A percentile compares a stretch with the other conserved stretches of the same genome.
Evolutionary conservation across 306 rosid genomes (phyloP).

Genomic region (Trifolium subterraneum): DNA sequence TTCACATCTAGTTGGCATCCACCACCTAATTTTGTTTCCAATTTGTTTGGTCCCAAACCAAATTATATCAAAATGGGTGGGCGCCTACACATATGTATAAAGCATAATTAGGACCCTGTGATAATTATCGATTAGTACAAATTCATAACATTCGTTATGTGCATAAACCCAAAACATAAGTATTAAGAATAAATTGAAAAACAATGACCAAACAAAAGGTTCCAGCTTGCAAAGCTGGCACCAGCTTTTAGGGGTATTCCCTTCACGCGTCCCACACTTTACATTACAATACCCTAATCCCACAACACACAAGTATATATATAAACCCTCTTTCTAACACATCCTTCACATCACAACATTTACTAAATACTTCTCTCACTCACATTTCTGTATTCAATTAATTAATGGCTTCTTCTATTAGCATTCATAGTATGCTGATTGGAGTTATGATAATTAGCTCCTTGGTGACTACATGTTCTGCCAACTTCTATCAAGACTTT

Average conservation of each 20-base stretch:
- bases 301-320: slow-evolving; percentile 32
- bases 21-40: background rate
- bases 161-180: background rate
- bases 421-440: slow-evolving; percentile 30
- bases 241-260: slow-evolving; percentile 49
- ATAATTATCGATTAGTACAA: background rate
- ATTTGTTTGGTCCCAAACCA: background rate
- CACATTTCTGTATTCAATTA: background rate
- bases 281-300: slow-evolving; percentile 14
- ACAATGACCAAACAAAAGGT: background rate
- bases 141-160: background rate
- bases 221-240: slow-evolving; percentile 77
- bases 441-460: slow-evolving; percentile 48
- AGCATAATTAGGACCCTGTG: background rate
- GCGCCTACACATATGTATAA: background rate
- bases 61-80: background rate
- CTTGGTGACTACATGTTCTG: slow-evolving; percentile 47
- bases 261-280: slow-evolving; percentile 60
- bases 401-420: slow-evolving; percentile 48
- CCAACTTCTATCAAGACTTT: slow-evolving; percentile 67
- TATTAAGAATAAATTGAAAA: background rate
- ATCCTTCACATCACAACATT: slow-evolving; percentile 37
- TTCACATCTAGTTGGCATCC: background rate
- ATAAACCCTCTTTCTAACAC: slow-evolving; percentile 43
- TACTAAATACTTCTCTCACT: background rate